Evolutionary conservation across 2,329 filamentous ascomycete genomes (phyloP).

Genomic region (Arachnomyces sp.): DNA sequence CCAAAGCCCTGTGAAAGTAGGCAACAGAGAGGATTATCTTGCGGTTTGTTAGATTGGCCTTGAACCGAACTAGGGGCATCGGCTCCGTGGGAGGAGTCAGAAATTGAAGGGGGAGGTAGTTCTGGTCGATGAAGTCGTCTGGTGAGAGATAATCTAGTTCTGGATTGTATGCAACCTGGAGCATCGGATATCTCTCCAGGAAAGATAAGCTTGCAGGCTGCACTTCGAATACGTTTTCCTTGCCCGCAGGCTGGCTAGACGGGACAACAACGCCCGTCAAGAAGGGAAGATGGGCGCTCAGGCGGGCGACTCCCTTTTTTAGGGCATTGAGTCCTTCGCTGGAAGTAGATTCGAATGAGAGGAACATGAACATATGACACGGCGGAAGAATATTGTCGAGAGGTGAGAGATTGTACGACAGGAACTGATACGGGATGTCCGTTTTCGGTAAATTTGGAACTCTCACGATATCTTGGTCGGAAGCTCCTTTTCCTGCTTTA

Average conservation of each 20-base stretch:
- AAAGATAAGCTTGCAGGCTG: conserved; percentile 3
- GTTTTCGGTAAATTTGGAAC: neutral
- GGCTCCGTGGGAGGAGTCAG: neutral
- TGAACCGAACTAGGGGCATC: conserved; percentile 4
- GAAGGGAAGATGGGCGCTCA: conserved; percentile 4
- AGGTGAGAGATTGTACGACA: conserved; percentile 3
- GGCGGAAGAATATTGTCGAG: conserved; percentile 5
- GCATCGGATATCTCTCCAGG: conserved; percentile 5
- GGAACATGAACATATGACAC: conserved; percentile 5
- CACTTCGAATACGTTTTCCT: conserved; percentile 5
- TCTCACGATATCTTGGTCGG: too few relatives aligned
- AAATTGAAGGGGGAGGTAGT: conserved; percentile 4
- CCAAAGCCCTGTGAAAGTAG: conserved; percentile 3
- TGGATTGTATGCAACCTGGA: conserved; percentile 5
- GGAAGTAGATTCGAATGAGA: neutral
- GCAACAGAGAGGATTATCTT: conserved; percentile 3
- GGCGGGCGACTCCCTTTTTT: conserved; percentile 1
- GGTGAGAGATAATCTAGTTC: conserved; percentile 3
- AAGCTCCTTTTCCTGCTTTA: too few relatives aligned
- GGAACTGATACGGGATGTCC: conserved; percentile 2
- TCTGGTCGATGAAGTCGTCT: conserved; percentile 6
- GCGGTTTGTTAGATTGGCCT: conserved; percentile 3
- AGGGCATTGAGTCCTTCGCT: conserved; percentile 4
- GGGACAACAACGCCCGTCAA: conserved; percentile 3
- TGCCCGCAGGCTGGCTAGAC: conserved; percentile 1